Conservation (phyloP, 768 basidiomycete species). For the Mrakia gelida region DNA sequence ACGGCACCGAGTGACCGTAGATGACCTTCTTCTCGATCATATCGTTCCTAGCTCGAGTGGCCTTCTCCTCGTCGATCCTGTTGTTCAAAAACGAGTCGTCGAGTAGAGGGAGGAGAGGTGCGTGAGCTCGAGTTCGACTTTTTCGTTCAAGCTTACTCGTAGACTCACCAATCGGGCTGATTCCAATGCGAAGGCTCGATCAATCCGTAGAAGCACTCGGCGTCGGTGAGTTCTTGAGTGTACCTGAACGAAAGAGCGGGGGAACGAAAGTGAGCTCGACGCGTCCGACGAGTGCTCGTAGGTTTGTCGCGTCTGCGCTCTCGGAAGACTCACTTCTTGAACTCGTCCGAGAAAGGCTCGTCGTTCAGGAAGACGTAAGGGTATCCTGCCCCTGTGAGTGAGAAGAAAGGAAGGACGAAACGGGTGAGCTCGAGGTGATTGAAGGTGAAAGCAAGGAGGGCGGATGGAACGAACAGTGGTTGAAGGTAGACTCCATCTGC, state of each 20-base stretch:
- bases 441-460: neutral
- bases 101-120: neutral
- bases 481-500: conserved; percentile 83
- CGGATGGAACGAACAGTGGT: conserved; percentile 48
- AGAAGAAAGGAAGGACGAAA: neutral
- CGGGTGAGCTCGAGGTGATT: neutral
- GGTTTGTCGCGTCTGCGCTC: conserved; percentile 2
- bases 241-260: conserved; percentile 37
- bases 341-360: conserved; percentile 65
- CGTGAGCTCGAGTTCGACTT: neutral
- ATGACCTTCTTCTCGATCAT: conserved; percentile 55
- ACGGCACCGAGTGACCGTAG: conserved; percentile 54
- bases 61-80: conserved; percentile 69
- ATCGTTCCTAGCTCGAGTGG: conserved; percentile 54
- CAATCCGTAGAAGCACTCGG: conserved; percentile 59
- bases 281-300: neutral
- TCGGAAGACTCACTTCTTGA: conserved; percentile 53
- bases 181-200: conserved; percentile 63
- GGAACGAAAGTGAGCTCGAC: conserved; percentile 31
- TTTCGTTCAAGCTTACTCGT: too few relatives aligned
- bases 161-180: conserved; percentile 59
- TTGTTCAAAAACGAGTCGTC: too few relatives aligned
- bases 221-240: conserved; percentile 56
- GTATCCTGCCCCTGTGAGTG: conserved; percentile 49
- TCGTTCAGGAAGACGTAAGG: conserved; percentile 86